Evolutionary conservation across 768 basidiomycete species (phyloP).

Genomic region (Strobilomyces echinocephalus): DNA sequence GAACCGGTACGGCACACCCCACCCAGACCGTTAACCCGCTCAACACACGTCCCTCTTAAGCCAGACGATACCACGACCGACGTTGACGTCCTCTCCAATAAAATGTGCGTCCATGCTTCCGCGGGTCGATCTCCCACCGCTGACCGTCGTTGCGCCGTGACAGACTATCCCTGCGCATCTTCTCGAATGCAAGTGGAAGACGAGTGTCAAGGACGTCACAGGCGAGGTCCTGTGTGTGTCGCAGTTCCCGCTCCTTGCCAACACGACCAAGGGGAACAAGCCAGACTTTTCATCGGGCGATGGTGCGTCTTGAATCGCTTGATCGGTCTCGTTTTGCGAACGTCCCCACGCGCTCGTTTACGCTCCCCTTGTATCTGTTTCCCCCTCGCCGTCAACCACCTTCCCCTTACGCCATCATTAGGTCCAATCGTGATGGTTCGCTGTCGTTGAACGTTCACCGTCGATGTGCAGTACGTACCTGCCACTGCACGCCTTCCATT

Average conservation of each 20-base stretch:
- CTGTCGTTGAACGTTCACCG: too few relatives aligned
- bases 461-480: too few relatives aligned
- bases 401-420: too few relatives aligned
- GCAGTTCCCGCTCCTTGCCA: constrained; percentile 88
- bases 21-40: background rate
- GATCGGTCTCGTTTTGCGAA: background rate
- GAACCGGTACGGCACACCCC: constrained; percentile 47
- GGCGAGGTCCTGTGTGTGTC: constrained; percentile 94
- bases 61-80: constrained; percentile 80
- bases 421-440: too few relatives aligned
- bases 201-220: constrained; percentile 78
- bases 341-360: background rate
- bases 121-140: background rate
- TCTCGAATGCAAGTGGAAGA: constrained; percentile 79
- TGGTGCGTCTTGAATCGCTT: constrained; percentile 47
- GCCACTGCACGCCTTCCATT: too few relatives aligned
- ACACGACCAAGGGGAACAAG: constrained; percentile 82
- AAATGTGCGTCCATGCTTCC: constrained; percentile 55
- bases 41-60: constrained; percentile 21
- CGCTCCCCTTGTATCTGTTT: too few relatives aligned
- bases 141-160: background rate
- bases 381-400: too few relatives aligned
- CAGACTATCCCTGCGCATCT: constrained; percentile 71
- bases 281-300: constrained; percentile 89
- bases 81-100: constrained; percentile 67